These are phyloP conservation scores for Blastobotrys arbuscula DNA, from an alignment of 1,139 yeast genomes.

Conservation along the genomic window DNA sequence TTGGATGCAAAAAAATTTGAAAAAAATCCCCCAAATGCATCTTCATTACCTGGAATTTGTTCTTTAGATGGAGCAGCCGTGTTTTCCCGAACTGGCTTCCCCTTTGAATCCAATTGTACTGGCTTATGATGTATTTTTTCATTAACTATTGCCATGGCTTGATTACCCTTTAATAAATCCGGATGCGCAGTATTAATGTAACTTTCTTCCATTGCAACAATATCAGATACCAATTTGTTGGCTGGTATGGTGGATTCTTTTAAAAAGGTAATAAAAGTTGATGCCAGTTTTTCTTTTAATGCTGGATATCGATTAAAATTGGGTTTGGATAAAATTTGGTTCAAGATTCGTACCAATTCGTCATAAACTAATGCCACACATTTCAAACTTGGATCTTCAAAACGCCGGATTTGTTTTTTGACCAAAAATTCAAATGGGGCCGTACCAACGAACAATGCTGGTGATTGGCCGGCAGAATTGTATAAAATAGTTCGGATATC, in stretches of 20 bases:
- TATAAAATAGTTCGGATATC: conserved; percentile 93
- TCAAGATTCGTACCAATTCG: conserved; percentile 85
- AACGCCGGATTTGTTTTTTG: conserved; percentile 87
- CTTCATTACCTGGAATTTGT: conserved; percentile 20
- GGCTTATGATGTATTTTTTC: conserved; percentile 80
- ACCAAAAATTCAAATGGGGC: conserved; percentile 95
- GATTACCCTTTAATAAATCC: conserved; percentile 87
- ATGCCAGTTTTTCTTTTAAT: conserved; percentile 79
- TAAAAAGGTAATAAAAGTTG: conserved; percentile 71
- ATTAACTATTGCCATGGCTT: conserved; percentile 91
- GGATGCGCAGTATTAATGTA: conserved; percentile 98
- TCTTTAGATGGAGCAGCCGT: conserved; percentile 23
- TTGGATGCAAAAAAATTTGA: conserved; percentile 93
- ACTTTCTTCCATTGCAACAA: conserved; percentile 80
- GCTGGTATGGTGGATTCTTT: conserved; percentile 82
- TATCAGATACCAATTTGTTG: conserved; percentile 73
- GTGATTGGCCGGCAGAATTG: conserved; percentile 94
- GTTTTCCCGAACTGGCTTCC: conserved; percentile 45
- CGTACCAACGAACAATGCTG: conserved; percentile 93
- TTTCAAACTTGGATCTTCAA: conserved; percentile 91
- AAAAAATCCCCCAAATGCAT: conserved; percentile 63
- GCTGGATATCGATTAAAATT: conserved; percentile 83
- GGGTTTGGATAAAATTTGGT: conserved; percentile 81
- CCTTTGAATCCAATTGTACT: conserved; percentile 86
- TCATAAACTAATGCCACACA: conserved; percentile 90